Evolutionary conservation across 352 stramenopile genomes (phyloP).

Genomic region (Pythium sp.): DNA sequence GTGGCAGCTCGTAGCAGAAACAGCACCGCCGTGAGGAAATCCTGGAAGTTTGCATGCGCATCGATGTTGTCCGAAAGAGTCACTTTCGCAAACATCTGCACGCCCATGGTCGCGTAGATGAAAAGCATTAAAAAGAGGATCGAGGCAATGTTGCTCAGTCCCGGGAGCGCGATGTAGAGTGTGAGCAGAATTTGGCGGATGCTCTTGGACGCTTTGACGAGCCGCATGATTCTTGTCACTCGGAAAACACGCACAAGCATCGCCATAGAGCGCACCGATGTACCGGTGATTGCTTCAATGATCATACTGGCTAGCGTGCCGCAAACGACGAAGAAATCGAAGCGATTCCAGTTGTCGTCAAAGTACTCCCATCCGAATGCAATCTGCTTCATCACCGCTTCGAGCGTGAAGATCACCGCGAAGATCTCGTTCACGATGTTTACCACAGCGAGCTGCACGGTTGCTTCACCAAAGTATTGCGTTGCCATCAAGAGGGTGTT

Average conservation of each 20-base stretch:
- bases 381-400: conserved; percentile 86
- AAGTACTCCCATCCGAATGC: conserved; percentile 84
- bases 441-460: conserved; percentile 48
- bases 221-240: conserved; percentile 80
- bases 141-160: conserved; percentile 88
- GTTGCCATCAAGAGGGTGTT: conserved; percentile 90
- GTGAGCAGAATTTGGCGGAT: conserved; percentile 89
- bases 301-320: conserved; percentile 64
- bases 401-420: conserved; percentile 84
- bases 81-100: conserved; percentile 92
- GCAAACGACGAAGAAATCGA: conserved; percentile 84
- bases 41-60: conserved; percentile 90
- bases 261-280: conserved; percentile 68
- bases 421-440: conserved; percentile 86
- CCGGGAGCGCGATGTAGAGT: conserved; percentile 88
- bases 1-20: conserved; percentile 89
- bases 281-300: conserved; percentile 49
- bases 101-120: conserved; percentile 91
- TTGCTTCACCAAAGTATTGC: conserved; percentile 82
- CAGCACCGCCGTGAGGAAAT: conserved; percentile 88
- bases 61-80: conserved; percentile 71
- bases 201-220: conserved; percentile 85
- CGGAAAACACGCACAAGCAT: conserved; percentile 91
- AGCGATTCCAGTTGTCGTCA: conserved; percentile 83
- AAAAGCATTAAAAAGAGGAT: conserved; percentile 93